Conservation (phyloP, 345 rosid species). For the Arabidopsis arenosa region DNA sequence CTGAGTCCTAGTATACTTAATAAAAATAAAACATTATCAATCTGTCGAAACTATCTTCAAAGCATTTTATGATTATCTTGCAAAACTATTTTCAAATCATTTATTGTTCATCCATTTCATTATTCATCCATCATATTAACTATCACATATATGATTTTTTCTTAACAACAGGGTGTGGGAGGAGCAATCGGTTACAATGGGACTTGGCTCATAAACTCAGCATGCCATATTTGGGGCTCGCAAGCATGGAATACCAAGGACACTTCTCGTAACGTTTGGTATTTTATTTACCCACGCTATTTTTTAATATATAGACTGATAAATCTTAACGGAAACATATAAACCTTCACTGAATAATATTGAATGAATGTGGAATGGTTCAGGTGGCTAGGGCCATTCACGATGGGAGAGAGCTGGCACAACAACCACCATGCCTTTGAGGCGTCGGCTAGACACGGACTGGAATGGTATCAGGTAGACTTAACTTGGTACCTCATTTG, state of each 20-base stretch:
- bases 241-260: slow-evolving; percentile 85
- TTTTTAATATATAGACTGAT: not conserved
- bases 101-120: not conserved
- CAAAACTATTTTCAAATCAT: not conserved
- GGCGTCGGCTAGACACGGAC: slow-evolving; percentile 78
- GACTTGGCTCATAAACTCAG: slow-evolving; percentile 86
- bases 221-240: slow-evolving; percentile 87
- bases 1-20: too few relatives aligned
- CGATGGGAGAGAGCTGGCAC: slow-evolving; percentile 96
- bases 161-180: slow-evolving; percentile 64
- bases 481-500: slow-evolving; percentile 74
- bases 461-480: slow-evolving; percentile 91
- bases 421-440: slow-evolving; percentile 92
- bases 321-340: not conserved
- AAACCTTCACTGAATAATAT: not conserved
- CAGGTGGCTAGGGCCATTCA: slow-evolving; percentile 86
- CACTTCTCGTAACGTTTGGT: slow-evolving; percentile 84
- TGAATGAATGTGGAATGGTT: not conserved
- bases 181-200: slow-evolving; percentile 62
- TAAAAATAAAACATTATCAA: not conserved
- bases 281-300: slow-evolving; percentile 4
- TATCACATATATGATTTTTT: not conserved
- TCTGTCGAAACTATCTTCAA: not conserved
- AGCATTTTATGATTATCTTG: not conserved
- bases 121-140: not conserved